These are phyloP conservation scores for Paraphoma chrysanthemicola DNA, from an alignment of 2,329 filamentous ascomycete species.

Conservation along the genomic window DNA sequence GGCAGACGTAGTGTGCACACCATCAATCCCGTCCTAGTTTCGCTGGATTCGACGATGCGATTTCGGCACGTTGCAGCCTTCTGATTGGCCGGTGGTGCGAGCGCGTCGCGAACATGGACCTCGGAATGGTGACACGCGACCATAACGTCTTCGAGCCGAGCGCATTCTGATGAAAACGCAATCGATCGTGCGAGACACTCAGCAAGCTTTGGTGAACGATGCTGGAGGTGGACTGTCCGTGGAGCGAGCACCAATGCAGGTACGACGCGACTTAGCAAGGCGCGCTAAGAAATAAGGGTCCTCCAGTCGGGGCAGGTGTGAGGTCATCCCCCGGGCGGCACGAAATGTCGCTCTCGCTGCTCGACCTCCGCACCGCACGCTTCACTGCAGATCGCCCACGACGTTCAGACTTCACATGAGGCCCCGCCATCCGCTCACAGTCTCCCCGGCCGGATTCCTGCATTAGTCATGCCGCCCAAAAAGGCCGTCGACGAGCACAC, in stretches of 20 bases:
- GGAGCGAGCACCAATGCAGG: neutral
- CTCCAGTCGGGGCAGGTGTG: neutral
- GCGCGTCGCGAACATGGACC: neutral
- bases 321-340: neutral
- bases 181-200: neutral
- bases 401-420: neutral
- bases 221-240: neutral
- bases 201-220: too few species aligned
- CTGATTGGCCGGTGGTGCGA: neutral
- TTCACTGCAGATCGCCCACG: neutral
- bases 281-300: neutral
- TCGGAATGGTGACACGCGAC: neutral
- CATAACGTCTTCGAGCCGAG: neutral
- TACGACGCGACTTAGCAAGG: neutral
- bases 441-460: too few species aligned
- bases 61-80: neutral
- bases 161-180: neutral
- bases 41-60: too few species aligned
- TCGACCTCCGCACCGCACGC: neutral
- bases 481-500: constrained; percentile 50
- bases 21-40: too few species aligned
- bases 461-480: constrained; percentile 47
- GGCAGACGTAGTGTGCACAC: too few species aligned
- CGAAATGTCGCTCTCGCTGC: neutral
- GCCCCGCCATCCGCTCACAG: neutral